A percentile compares a stretch with the other conserved stretches of the same genome.
phyloP scores from a whole-genome alignment of 1,139 yeast genomes.

The Insectozyma bohioensis region DNA sequence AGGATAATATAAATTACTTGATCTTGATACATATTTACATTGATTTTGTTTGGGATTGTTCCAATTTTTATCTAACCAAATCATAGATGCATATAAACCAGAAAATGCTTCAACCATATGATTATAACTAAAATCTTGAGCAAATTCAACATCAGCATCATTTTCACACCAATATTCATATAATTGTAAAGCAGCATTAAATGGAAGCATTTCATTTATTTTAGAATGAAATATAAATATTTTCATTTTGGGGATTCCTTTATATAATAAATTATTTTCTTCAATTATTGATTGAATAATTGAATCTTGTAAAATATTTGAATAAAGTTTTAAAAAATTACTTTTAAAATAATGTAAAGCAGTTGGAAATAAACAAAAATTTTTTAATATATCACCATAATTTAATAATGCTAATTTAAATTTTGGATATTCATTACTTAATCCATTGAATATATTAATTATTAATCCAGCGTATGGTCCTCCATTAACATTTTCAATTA shows the following conservation, averaged over 20 bases:
- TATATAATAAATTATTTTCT: conserved; percentile 23
- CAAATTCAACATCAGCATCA: conserved; percentile 28
- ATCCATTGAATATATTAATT: conserved; percentile 19
- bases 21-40: too few species aligned
- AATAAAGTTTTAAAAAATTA: conserved; percentile 17
- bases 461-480: conserved; percentile 23
- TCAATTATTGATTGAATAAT: conserved; percentile 16
- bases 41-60: too few species aligned
- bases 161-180: conserved; percentile 31
- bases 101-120: conserved; percentile 26
- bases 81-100: conserved; percentile 32
- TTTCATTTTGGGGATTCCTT: conserved; percentile 27
- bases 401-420: conserved; percentile 10
- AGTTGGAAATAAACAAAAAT: conserved; percentile 16
- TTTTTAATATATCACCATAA: conserved; percentile 6
- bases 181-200: conserved; percentile 21
- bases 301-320: conserved; percentile 18
- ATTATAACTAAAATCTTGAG: conserved; percentile 24
- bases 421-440: conserved; percentile 15
- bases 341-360: conserved; percentile 15
- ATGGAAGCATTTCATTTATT: conserved; percentile 31
- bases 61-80: conserved; percentile 20
- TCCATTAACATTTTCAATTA: conserved; percentile 21
- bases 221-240: conserved; percentile 34
- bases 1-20: too few species aligned